Percentiles rank a stretch among this genome's conserved stretches.
Evolutionary conservation across 202 grass and related monocot species (phyloP).

Genomic region (Bolboschoenoplectus hybrid): DNA sequence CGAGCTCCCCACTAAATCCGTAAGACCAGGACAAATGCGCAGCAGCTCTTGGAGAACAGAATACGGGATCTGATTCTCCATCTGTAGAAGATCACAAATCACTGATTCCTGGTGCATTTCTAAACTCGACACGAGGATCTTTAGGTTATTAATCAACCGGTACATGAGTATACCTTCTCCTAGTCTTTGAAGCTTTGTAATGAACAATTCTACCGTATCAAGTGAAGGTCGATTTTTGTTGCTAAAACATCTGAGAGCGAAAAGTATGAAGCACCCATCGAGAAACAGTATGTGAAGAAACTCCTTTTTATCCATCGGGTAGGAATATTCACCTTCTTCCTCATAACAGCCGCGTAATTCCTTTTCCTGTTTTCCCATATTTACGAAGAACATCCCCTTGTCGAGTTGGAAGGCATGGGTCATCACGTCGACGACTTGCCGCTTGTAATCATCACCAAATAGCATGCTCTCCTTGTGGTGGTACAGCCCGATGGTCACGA

Average conservation of each 20-base stretch:
- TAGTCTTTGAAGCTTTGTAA: not conserved
- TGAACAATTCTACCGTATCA: not conserved
- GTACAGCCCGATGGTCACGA: constrained; percentile 4
- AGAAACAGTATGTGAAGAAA: constrained; percentile 25
- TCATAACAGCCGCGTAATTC: constrained; percentile 12
- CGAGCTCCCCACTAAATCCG: not conserved
- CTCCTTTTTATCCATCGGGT: not conserved
- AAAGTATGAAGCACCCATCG: constrained; percentile 36
- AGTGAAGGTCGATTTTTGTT: not conserved
- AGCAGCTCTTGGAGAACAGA: constrained; percentile 17
- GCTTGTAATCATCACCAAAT: constrained; percentile 16
- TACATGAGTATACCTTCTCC: not conserved
- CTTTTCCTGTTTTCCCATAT: not conserved
- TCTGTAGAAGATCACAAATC: constrained; percentile 29
- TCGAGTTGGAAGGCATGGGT: constrained; percentile 7
- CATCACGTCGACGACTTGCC: constrained; percentile 14
- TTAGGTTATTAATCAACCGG: not conserved
- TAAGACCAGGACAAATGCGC: not conserved
- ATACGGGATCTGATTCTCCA: constrained; percentile 37
- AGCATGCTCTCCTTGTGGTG: constrained; percentile 4
- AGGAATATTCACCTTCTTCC: not conserved
- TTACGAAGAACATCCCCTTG: not conserved
- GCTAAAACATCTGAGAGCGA: constrained; percentile 21
- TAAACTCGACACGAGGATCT: not conserved
- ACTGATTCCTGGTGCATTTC: constrained; percentile 29